Percentiles rank a stretch among this genome's conserved stretches.
phyloP scores from a whole-genome alignment of 257 asterid genomes.

The Gardenia jasminoides region DNA sequence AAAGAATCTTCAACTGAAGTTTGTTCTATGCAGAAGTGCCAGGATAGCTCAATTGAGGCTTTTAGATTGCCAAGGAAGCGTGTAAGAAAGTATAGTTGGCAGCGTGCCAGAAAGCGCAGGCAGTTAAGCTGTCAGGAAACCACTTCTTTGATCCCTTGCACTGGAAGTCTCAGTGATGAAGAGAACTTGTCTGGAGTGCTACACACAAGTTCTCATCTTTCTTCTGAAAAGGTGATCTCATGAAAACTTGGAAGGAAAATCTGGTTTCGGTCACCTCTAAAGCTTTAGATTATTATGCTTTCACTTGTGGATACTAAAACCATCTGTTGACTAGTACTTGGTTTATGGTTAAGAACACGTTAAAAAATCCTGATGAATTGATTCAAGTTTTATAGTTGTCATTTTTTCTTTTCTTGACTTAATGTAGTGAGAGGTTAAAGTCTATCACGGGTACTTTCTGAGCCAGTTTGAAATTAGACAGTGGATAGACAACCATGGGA shows the following conservation, averaged over 20 bases:
- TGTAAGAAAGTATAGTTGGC: slow-evolving; percentile 54
- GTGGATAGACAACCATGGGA: background rate
- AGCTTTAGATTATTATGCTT: background rate
- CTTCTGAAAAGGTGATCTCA: slow-evolving; percentile 20
- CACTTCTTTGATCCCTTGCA: slow-evolving; percentile 33
- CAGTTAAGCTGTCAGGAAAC: slow-evolving; percentile 37
- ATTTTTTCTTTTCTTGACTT: background rate
- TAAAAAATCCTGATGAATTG: background rate
- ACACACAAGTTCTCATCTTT: background rate
- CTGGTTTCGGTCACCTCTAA: background rate
- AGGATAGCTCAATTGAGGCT: slow-evolving; percentile 31
- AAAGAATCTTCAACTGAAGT: slow-evolving; percentile 30
- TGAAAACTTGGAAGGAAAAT: background rate
- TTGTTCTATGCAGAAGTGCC: slow-evolving; percentile 23
- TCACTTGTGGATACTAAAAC: background rate
- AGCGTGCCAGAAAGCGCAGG: slow-evolving; percentile 52
- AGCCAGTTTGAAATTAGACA: too few relatives aligned
- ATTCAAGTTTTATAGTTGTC: background rate
- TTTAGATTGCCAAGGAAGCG: slow-evolving; percentile 41
- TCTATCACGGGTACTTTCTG: too few relatives aligned
- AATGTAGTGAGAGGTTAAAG: too few relatives aligned
- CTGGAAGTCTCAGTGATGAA: slow-evolving; percentile 20
- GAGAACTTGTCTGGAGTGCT: background rate
- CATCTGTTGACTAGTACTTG: background rate
- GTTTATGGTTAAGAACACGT: background rate